Conservation (phyloP, 495 filamentous ascomycete genomes). For the Xylaria castorea region DNA sequence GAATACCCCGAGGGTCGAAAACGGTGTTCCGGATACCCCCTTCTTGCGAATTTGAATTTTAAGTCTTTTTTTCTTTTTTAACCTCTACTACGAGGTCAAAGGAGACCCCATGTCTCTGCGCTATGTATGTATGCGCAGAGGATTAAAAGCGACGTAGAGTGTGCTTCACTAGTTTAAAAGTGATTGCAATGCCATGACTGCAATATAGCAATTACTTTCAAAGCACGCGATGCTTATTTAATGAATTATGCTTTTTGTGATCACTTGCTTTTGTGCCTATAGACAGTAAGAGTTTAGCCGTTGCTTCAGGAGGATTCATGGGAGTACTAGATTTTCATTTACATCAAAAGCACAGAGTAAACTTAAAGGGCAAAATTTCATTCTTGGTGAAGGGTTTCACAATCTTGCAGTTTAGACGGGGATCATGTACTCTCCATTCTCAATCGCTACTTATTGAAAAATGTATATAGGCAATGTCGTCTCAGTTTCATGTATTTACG, state of each 20-base stretch:
- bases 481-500: not conserved
- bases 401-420: not conserved
- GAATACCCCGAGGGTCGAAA: constrained; percentile 18
- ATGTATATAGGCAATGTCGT: not conserved
- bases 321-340: not conserved
- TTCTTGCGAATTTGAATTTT: not conserved
- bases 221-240: not conserved
- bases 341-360: not conserved
- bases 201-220: not conserved
- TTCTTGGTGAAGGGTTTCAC: not conserved
- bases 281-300: not conserved
- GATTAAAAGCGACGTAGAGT: not conserved
- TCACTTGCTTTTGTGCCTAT: not conserved
- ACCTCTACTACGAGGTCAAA: not conserved
- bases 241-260: not conserved
- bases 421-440: not conserved
- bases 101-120: not conserved
- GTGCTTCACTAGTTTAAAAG: not conserved
- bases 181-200: not conserved
- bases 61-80: not conserved
- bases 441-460: not conserved
- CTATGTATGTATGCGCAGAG: not conserved
- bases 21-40: constrained; percentile 7
- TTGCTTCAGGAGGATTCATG: not conserved
- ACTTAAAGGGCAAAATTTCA: not conserved